Percentiles rank a stretch among this genome's conserved stretches.
Evolutionary conservation across 108 stramenopile genomes (phyloP).

Genomic region (Bacterosira constricta): DNA sequence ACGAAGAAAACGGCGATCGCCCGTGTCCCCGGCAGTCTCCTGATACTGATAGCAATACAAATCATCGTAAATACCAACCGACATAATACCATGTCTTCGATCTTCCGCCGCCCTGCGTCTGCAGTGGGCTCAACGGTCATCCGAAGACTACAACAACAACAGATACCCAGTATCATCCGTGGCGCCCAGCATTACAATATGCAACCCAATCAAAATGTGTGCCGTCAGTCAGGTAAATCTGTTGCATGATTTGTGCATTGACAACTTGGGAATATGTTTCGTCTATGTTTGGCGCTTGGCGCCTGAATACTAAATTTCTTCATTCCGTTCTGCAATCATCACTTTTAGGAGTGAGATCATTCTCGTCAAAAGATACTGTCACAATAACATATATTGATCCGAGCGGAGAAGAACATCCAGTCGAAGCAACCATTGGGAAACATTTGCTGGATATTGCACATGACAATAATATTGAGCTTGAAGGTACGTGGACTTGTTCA

Average conservation of each 20-base stretch:
- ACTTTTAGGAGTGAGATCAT: conserved; percentile 11
- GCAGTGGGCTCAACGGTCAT: conserved; percentile 20
- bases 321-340: too few relatives aligned
- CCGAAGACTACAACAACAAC: conserved; percentile 9
- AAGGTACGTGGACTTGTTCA: conserved; percentile 68
- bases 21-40: too few relatives aligned
- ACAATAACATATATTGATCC: conserved; percentile 70
- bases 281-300: too few relatives aligned
- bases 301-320: too few relatives aligned
- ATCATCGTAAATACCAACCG: too few relatives aligned
- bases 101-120: conserved; percentile 34
- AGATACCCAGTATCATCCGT: conserved; percentile 2
- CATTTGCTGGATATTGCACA: conserved; percentile 84
- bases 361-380: conserved; percentile 54
- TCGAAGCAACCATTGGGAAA: conserved; percentile 75
- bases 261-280: too few relatives aligned
- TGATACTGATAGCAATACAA: too few relatives aligned
- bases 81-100: conserved; percentile 6
- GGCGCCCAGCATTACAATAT: too few relatives aligned
- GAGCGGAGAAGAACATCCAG: conserved; percentile 67
- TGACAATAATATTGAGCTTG: conserved; percentile 87
- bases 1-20: too few relatives aligned
- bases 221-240: too few relatives aligned
- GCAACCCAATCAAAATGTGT: too few relatives aligned
- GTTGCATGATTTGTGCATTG: too few relatives aligned